These are phyloP conservation scores for Aspergillus sp. DNA, from an alignment of 2,329 filamentous ascomycete genomes.

Conservation along the genomic window DNA sequence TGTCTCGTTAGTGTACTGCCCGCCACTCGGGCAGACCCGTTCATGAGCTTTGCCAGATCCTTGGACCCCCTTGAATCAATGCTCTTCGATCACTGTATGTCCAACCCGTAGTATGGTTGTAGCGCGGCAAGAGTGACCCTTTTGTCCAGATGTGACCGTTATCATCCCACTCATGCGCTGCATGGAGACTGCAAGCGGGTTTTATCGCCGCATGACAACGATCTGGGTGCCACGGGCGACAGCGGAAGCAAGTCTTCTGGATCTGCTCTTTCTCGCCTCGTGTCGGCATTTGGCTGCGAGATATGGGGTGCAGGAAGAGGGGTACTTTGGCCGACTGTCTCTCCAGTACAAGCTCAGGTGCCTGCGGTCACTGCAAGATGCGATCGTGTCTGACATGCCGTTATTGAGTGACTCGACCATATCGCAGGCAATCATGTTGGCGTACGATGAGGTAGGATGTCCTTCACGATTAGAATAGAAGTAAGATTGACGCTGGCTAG, in stretches of 20 bases:
- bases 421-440: slow-evolving; percentile 19
- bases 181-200: background rate
- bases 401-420: slow-evolving; percentile 14
- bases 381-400: slow-evolving; percentile 1
- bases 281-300: slow-evolving; percentile 12
- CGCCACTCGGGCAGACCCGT: slow-evolving; percentile 14
- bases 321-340: background rate
- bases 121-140: background rate
- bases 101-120: slow-evolving; percentile 6
- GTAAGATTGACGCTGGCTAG: background rate
- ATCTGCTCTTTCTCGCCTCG: slow-evolving; percentile 15
- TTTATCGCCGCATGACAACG: background rate
- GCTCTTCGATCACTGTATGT: slow-evolving; percentile 21
- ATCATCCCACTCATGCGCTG: background rate
- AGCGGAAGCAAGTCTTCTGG: slow-evolving; percentile 11
- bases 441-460: slow-evolving; percentile 18
- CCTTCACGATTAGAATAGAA: background rate
- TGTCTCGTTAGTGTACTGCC: background rate
- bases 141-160: background rate
- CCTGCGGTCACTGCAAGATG: background rate
- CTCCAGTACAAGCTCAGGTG: background rate
- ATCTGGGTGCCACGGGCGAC: slow-evolving; percentile 3
- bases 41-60: slow-evolving; percentile 10
- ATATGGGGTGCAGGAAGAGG: slow-evolving; percentile 5
- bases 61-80: slow-evolving; percentile 13